Base-by-base conservation (phyloP, 345 rosid genomes). In the Dimocarpus longan region DNA sequence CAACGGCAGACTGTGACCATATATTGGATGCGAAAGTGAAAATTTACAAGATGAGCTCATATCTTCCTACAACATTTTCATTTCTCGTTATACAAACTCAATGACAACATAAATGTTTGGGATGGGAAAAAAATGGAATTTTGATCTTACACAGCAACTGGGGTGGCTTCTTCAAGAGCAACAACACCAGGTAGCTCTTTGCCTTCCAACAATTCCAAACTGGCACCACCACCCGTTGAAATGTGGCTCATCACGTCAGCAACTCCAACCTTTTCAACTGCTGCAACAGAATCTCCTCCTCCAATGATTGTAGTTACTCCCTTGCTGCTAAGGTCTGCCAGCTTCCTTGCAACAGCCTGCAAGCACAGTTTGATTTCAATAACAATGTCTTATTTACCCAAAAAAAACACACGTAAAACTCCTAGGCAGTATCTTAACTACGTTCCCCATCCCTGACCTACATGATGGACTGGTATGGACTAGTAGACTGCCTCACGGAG, bases 261-360 rank as follows among this genome's bases (percentile, higher is more conserved):
- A 78, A 93, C 89, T 78, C 95, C 97, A 0, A 89, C 95, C 81
- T 93, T 91, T 71, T 93, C 97, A 1, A 91, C 93, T 0, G 97
- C 93, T 12, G 93, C 97, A 13, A 93, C 97, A 22, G 97, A 93
- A 84, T 93, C 97, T 76, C 97, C 97, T 64, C 97, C 97, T 73
- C 97, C 95, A 40, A 93, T 93, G 77, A 93, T 91, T 56, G 97
- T 93, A 13, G 97, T 91, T 42, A 91, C 97, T 48, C 93, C 95
- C 87, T 89, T 88, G 80, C 89, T 86, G 48, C 97, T 93, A 10
- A 93, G 88, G 28, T 90, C 97, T 1, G 97, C 97, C 57, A 95
- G 95, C 91, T 95, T 92, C 93, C 91, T 95, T 66, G 98, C 98
- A 54, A 95, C 48, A 22, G 98, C 82, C 98, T 95, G 89, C 74